Conservation (phyloP, 2,329 filamentous ascomycete genomes). For the Cladophialophora immunda region DNA sequence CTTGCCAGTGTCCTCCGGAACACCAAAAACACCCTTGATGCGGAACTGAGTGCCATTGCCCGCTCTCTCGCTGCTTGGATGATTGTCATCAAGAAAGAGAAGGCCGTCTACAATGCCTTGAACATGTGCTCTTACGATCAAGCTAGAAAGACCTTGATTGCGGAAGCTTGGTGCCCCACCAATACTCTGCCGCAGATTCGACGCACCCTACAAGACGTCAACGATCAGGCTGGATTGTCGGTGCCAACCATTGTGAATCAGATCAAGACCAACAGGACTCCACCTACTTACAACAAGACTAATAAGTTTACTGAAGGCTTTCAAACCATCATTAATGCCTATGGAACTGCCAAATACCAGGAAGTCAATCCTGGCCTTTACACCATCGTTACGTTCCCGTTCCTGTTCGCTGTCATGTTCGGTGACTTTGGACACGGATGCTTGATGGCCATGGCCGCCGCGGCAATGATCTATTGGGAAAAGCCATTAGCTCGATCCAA, state of each 20-base stretch:
- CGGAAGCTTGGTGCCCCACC: constrained; percentile 96
- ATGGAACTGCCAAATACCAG: constrained; percentile 95
- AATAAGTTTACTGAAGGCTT: constrained; percentile 99
- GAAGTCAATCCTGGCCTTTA: constrained; percentile 97
- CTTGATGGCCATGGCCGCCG: constrained; percentile 83
- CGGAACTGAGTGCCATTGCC: constrained; percentile 91
- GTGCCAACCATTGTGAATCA: constrained; percentile 99
- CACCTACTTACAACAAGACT: constrained; percentile 95
- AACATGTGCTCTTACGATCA: constrained; percentile 98
- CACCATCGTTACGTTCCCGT: constrained; percentile 98
- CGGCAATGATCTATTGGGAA: constrained; percentile 97
- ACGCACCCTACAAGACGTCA: constrained; percentile 93
- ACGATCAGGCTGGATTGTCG: constrained; percentile 92
- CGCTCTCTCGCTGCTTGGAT: constrained; percentile 95
- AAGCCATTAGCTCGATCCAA: constrained; percentile 83
- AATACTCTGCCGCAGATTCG: constrained; percentile 90
- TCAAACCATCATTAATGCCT: constrained; percentile 98
- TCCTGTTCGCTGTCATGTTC: constrained; percentile 99
- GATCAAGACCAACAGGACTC: constrained; percentile 95
- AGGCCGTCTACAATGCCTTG: constrained; percentile 93
- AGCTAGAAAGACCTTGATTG: constrained; percentile 93
- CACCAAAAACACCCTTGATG: constrained; percentile 92
- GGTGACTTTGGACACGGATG: constrained; percentile 94
- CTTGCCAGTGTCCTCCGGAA: constrained; percentile 92
- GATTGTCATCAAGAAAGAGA: constrained; percentile 97